phyloP scores from a whole-genome alignment of 176 grass and related monocot species.

The Elymus sibiricus region DNA sequence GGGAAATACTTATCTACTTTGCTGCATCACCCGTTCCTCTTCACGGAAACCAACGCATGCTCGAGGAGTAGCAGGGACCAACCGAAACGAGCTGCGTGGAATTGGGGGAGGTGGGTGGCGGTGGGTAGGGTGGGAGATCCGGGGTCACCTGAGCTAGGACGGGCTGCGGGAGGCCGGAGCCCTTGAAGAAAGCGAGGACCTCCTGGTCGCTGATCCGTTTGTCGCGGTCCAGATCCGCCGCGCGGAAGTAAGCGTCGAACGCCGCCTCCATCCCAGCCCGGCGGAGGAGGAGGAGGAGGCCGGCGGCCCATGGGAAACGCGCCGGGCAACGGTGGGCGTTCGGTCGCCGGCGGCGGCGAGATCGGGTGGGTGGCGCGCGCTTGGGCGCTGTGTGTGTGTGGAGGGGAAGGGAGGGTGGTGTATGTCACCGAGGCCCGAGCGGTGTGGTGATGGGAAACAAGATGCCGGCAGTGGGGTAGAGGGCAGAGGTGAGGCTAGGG shows the following conservation, averaged over 20 bases:
- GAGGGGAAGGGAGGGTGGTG: not conserved
- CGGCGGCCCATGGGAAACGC: not conserved
- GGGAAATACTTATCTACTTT: too few species aligned
- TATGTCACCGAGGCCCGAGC: not conserved
- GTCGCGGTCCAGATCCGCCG: slow-evolving; percentile 92
- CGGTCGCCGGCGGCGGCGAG: slow-evolving; percentile 17
- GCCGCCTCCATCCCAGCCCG: slow-evolving; percentile 40
- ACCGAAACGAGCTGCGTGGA: not conserved
- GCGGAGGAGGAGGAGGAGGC: not conserved
- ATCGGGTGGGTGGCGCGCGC: slow-evolving; percentile 11
- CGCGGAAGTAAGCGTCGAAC: slow-evolving; percentile 90
- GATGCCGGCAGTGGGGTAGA: too few species aligned
- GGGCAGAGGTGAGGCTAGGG: too few species aligned
- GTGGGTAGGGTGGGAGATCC: slow-evolving; percentile 16
- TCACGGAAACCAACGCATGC: too few species aligned
- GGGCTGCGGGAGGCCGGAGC: slow-evolving; percentile 74
- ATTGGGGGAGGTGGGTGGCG: not conserved
- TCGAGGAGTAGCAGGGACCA: too few species aligned
- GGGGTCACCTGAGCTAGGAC: slow-evolving; percentile 80
- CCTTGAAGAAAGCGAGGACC: slow-evolving; percentile 92
- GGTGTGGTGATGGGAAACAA: not conserved
- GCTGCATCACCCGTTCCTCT: too few species aligned
- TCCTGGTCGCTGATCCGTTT: slow-evolving; percentile 89
- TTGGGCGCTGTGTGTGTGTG: not conserved
- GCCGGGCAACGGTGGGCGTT: not conserved